A percentile compares a stretch with the other conserved stretches of the same genome.
Conservation (phyloP, 2,329 filamentous ascomycete genomes). For the Fusarium brachygibbosum region DNA sequence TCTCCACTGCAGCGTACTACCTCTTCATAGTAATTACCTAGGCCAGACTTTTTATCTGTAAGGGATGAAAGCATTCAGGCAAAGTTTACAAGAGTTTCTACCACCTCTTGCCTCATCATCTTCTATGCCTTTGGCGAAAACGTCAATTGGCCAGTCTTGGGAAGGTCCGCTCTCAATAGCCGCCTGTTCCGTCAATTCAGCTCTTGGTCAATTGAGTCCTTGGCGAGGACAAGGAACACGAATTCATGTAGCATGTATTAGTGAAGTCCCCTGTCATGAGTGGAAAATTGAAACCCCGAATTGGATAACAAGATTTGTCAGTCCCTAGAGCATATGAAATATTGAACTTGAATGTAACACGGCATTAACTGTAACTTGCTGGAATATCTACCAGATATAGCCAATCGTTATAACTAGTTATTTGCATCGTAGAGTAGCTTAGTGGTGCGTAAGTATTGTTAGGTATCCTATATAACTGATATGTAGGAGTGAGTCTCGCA, state of each 20-base stretch:
- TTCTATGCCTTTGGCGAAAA: neutral
- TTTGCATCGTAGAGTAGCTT: too few species aligned
- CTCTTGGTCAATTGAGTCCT: neutral
- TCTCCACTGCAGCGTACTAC: neutral
- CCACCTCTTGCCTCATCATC: neutral
- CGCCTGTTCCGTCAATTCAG: conserved; percentile 23
- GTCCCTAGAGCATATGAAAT: neutral
- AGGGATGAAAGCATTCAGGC: neutral
- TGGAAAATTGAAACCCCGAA: too few species aligned
- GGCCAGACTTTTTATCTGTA: neutral
- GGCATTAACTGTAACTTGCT: neutral
- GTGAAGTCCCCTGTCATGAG: neutral
- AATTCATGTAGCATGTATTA: neutral
- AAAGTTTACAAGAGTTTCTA: neutral
- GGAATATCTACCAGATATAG: neutral
- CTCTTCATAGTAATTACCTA: neutral
- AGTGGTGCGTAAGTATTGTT: too few species aligned
- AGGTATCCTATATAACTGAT: neutral
- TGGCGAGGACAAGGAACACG: neutral
- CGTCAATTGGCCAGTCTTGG: neutral
- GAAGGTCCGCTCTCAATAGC: neutral
- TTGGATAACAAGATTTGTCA: neutral
- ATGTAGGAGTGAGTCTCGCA: neutral
- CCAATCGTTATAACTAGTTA: neutral
- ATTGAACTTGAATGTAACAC: neutral